Base-by-base conservation (phyloP, 169 alveolate genomes). In the Prorocentrum cordatum region DNA sequence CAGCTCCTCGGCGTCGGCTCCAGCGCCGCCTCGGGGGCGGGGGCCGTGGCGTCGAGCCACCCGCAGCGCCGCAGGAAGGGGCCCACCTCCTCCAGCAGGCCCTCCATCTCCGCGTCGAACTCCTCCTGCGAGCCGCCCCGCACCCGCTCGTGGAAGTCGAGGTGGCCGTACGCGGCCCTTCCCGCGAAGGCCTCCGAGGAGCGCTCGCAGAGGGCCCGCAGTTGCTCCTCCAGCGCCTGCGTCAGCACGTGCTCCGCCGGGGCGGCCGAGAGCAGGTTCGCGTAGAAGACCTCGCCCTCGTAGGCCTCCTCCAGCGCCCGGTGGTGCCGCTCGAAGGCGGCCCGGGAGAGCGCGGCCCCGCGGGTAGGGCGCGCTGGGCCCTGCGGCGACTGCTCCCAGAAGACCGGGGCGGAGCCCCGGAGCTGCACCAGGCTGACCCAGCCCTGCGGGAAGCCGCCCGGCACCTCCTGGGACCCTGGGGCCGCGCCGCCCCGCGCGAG, bases 321-420 rank as follows among this genome's bases (percentile, higher is more conserved):
- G n/a, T 45, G 83, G 68, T 95, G 97, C 35, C 86, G 89, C 29
- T 83, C 92, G 75, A 93, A 93, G 4, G 95, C 95, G 35, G 36
- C 50, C 33, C 92, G 75, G 20, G 95, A 93, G 36, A 92, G 73
- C 10, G 92, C 83, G 27, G 92, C 77, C 26, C 89, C 75, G 39
- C 94, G 77, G 27, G 93, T 93, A 22, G 94, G 50, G 3, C 93
- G 84, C 32, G 95, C 92, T 62, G 91, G 91, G 20, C 96, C 94
- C 35, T 93, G 73, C 24, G 95, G 97, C 61, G 95, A 93, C 92
- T 97, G 98, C 61, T 95, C 95, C 99, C 99, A 98, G 90, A 97
- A 95, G 35, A 96, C 92, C 16, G 99, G 99, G 27, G 97, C 96
- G 35, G 99, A 96, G 58, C 99, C 99, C 83, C 99, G 90, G 18